phyloP scores from a whole-genome alignment of 768 basidiomycete genomes.

The Strobilomyces echinocephalus region DNA sequence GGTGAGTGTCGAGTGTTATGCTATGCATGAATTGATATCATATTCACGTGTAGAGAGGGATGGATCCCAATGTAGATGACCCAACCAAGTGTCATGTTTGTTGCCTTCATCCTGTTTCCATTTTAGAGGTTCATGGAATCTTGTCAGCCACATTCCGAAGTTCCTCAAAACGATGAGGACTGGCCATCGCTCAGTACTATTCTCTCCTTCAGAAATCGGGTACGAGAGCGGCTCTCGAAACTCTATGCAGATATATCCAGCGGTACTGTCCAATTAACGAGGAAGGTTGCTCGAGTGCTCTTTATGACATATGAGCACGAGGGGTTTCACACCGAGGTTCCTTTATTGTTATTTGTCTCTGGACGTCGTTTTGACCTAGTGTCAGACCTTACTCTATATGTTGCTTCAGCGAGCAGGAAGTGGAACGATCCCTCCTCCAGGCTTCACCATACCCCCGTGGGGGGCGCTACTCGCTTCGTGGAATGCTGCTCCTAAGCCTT shows the following conservation, averaged over 20 bases:
- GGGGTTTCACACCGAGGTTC: slow-evolving; percentile 76
- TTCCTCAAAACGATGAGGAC: slow-evolving; percentile 72
- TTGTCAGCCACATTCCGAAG: slow-evolving; percentile 77
- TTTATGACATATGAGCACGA: slow-evolving; percentile 94
- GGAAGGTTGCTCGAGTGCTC: slow-evolving; percentile 71
- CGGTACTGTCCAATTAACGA: slow-evolving; percentile 45
- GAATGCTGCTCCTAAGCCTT: slow-evolving; percentile 42
- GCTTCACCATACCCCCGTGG: slow-evolving; percentile 74
- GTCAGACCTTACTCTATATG: slow-evolving; percentile 88
- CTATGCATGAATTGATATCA: slow-evolving; percentile 2
- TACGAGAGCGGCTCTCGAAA: slow-evolving; percentile 63
- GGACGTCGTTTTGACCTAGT: slow-evolving; percentile 2
- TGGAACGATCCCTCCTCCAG: slow-evolving; percentile 74
- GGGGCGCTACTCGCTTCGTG: slow-evolving; percentile 43
- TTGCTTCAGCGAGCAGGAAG: slow-evolving; percentile 75
- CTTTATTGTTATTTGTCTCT: neutral
- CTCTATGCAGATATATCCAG: slow-evolving; percentile 71
- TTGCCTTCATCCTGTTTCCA: neutral
- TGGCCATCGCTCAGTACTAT: slow-evolving; percentile 80
- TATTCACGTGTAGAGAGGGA: slow-evolving; percentile 63
- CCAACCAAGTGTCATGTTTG: slow-evolving; percentile 80
- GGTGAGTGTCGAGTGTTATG: slow-evolving; percentile 33
- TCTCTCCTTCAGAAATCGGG: slow-evolving; percentile 71
- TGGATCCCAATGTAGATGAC: slow-evolving; percentile 93
- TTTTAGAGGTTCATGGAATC: neutral